Conservation (phyloP, 2,329 filamentous ascomycete genomes). For the Byssothecium circinans region DNA sequence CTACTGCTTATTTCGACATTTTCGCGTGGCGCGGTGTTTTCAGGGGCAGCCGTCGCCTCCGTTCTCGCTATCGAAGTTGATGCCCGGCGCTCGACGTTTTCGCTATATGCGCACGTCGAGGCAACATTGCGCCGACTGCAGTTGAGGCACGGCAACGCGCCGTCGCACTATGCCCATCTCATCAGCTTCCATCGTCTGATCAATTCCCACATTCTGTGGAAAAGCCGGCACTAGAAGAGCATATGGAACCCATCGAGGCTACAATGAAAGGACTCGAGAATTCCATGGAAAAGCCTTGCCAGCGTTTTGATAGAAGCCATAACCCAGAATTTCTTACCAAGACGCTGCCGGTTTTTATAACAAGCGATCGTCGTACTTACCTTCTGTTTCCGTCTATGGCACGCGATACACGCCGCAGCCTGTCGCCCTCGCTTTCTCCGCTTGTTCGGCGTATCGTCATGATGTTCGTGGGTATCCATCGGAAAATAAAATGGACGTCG, state of each 20-base stretch:
- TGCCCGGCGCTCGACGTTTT: conserved; percentile 6
- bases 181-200: not conserved
- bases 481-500: not conserved
- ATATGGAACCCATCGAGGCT: too few species aligned
- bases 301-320: too few species aligned
- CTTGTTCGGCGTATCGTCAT: conserved; percentile 2
- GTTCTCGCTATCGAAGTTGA: not conserved
- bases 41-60: not conserved
- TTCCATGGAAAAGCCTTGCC: too few species aligned
- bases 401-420: conserved; percentile 16
- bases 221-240: too few species aligned
- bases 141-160: conserved; percentile 20
- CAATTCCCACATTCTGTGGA: too few species aligned
- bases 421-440: conserved; percentile 20
- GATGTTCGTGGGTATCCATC: not conserved
- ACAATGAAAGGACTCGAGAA: too few species aligned
- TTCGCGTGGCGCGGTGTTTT: not conserved
- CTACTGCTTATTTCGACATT: not conserved
- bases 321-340: too few species aligned
- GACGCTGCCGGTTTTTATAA: too few species aligned
- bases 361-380: not conserved
- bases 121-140: conserved; percentile 17
- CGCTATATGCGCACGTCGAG: conserved; percentile 14
- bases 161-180: conserved; percentile 12
- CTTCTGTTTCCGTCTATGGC: conserved; percentile 21